These are phyloP conservation scores for Yarrowia sp. DNA, from an alignment of 805 yeast species.

Conservation along the genomic window DNA sequence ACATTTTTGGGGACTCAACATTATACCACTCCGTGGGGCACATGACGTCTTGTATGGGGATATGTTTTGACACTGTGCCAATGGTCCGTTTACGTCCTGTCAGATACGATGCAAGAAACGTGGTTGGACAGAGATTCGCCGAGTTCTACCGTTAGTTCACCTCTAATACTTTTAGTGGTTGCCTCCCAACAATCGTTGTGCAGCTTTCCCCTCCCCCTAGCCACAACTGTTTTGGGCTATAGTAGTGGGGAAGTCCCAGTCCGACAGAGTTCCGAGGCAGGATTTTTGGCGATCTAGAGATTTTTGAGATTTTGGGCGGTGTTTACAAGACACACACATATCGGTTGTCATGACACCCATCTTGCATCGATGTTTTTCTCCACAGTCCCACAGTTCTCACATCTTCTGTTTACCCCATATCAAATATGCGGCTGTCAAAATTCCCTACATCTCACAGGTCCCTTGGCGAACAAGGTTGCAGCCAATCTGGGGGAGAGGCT, in stretches of 20 bases:
- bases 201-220: conserved; percentile 4
- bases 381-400: background rate
- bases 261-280: background rate
- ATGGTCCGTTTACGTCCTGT: background rate
- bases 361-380: background rate
- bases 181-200: background rate
- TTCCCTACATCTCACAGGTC: background rate
- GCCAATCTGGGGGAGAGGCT: background rate
- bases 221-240: background rate
- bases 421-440: background rate
- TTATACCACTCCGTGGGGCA: background rate
- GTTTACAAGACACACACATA: background rate
- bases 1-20: background rate
- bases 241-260: background rate
- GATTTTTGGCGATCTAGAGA: background rate
- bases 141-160: background rate
- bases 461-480: background rate
- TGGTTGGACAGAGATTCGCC: background rate
- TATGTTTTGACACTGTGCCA: background rate
- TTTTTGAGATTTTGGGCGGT: background rate
- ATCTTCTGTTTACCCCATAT: background rate
- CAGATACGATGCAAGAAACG: background rate
- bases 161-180: background rate
- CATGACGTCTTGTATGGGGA: background rate
- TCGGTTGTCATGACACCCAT: background rate